A percentile compares a stretch with the other conserved stretches of the same genome.
Evolutionary conservation across 768 basidiomycete species (phyloP).

Genomic region (Austroboletus festivus): DNA sequence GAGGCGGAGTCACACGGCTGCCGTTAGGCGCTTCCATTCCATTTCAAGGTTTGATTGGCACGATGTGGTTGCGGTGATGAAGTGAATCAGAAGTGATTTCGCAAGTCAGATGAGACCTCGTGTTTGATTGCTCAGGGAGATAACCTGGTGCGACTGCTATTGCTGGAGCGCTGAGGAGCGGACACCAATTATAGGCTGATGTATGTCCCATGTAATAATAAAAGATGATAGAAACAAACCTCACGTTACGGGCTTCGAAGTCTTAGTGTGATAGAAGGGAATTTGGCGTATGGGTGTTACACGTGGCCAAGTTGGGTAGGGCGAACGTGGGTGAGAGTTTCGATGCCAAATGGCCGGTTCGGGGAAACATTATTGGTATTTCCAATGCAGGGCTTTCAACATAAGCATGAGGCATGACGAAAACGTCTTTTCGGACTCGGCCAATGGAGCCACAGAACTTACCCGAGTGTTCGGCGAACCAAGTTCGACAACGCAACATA

Average conservation of each 20-base stretch:
- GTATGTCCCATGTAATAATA: neutral
- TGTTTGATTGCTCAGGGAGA: neutral
- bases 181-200: neutral
- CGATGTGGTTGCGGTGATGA: slow-evolving; percentile 18
- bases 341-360: slow-evolving; percentile 2
- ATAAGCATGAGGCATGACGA: slow-evolving; percentile 55
- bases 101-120: slow-evolving; percentile 5
- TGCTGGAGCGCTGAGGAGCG: neutral
- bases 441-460: slow-evolving; percentile 49
- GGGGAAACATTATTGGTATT: slow-evolving; percentile 4
- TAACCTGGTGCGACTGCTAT: too few relatives aligned
- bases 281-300: slow-evolving; percentile 26
- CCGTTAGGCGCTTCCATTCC: slow-evolving; percentile 22
- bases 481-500: too few relatives aligned
- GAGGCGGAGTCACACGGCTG: slow-evolving; percentile 1
- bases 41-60: slow-evolving; percentile 25
- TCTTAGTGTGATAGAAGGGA: slow-evolving; percentile 61
- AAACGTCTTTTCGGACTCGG: slow-evolving; percentile 52
- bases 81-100: slow-evolving; percentile 15
- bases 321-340: neutral
- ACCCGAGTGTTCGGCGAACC: too few relatives aligned
- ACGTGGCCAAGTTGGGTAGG: neutral
- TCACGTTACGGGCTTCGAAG: slow-evolving; percentile 19
- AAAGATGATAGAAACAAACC: neutral
- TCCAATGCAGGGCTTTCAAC: slow-evolving; percentile 39